Percentiles rank a stretch among this genome's conserved stretches.
phyloP scores from a whole-genome alignment of 139 green algal species.

The Chlorella sorokiniana region DNA sequence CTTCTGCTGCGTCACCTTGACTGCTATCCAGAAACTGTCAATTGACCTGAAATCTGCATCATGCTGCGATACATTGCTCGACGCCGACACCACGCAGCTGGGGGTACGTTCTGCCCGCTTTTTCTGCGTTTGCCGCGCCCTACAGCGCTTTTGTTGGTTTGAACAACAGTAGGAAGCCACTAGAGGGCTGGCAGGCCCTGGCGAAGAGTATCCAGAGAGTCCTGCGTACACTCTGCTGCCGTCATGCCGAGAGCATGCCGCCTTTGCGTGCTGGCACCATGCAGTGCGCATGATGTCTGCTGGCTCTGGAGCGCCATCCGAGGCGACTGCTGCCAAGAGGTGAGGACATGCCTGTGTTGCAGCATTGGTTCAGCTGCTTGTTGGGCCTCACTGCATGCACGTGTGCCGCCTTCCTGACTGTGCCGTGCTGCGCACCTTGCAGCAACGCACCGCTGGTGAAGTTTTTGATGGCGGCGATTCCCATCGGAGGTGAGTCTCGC shows the following conservation, averaged over 20 bases:
- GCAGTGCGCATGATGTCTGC: not conserved
- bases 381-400: not conserved
- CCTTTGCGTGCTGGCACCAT: not conserved
- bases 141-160: too few species aligned
- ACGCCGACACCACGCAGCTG: too few species aligned
- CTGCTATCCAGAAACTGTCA: too few species aligned
- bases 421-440: not conserved
- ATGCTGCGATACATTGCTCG: too few species aligned
- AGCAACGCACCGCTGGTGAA: not conserved
- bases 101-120: too few species aligned
- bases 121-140: too few species aligned
- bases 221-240: not conserved
- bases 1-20: too few species aligned
- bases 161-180: too few species aligned
- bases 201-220: too few species aligned
- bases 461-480: constrained; percentile 7
- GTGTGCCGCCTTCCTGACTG: not conserved
- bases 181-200: too few species aligned
- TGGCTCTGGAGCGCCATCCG: not conserved
- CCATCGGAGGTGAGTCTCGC: constrained; percentile 4
- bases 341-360: not conserved
- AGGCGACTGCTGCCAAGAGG: not conserved
- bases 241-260: not conserved
- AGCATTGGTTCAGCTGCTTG: too few species aligned
- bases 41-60: too few species aligned